Percentiles rank a stretch among this genome's conserved stretches.
Conservation (phyloP, 129 eudicot species). For the Flaveria trinervia region DNA sequence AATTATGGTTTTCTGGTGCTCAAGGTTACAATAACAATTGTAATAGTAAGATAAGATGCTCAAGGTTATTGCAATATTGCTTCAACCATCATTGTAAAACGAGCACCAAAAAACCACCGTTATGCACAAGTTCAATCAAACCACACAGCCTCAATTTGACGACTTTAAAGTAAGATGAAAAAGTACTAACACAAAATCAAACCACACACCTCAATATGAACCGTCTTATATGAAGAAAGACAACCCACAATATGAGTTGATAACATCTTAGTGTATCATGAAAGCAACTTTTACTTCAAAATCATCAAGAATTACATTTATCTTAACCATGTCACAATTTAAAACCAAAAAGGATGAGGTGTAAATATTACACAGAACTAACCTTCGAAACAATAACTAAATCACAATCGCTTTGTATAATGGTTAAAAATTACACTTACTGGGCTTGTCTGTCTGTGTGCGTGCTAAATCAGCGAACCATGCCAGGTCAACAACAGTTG, state of each 20-base stretch:
- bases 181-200: too few relatives aligned
- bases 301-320: background rate
- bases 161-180: too few relatives aligned
- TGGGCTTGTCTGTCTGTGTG: too few relatives aligned
- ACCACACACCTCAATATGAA: too few relatives aligned
- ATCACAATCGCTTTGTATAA: conserved; percentile 3
- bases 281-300: conserved; percentile 14
- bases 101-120: too few relatives aligned
- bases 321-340: background rate
- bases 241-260: background rate
- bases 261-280: background rate
- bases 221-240: background rate
- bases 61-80: conserved; percentile 33
- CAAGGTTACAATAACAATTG: conserved; percentile 60
- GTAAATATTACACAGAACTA: background rate
- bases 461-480: background rate
- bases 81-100: too few relatives aligned
- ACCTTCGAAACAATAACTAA: background rate
- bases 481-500: background rate
- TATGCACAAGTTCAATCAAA: too few relatives aligned
- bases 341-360: background rate
- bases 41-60: conserved; percentile 68
- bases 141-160: too few relatives aligned
- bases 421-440: background rate
- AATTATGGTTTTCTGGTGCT: conserved; percentile 47